Evolutionary conservation across 306 rosid genomes (phyloP), one percentile per base, ranked within the genome.

Genomic region (Cucurbita moschata): DNA sequence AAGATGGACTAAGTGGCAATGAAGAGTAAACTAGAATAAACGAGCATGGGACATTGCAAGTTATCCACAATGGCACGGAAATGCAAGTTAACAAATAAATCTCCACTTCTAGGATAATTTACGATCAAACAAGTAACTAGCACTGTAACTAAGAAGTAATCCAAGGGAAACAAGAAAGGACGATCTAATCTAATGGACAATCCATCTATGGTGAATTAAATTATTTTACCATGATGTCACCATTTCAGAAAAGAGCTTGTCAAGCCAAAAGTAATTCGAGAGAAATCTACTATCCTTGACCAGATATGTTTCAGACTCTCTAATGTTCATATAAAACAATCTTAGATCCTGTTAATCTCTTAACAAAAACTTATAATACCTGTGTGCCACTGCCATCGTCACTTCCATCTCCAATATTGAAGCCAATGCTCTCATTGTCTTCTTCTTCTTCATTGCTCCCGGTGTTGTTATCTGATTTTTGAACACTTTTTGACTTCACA

Each of bases 301-400:
- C 5, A 12, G 39, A 66, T 43, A 44, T 43, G 55, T 44, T 44
- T 44, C 5, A 11, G 7, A 50, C 59, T 21, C 13, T 72, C 19
- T 5, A 18, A n/a, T 11, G 52, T 72, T 12, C 49, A 54, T n/a
- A 72, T 72, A 54, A 38, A 53, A 11, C 65, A 39, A 54, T 59
- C 52, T 43, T 13, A 72, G 21, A 77, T 62, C n/a, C 80, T 52
- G 53, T 5, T 39, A 49, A 42, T 39, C 26, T 47, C 52, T 52
- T 8, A 21, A 46, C 54, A 46, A 79, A n/a, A 79, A 78, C 18
- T 51, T 4, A 37, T 23, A 9, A 77, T 88, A 92, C 97, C 96
- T 92, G 97, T 72, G 95, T 88, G 72, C 90, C 96, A 78, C 96
- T 92, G 72, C 96, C 97, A 65, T 86, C 82, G 75, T 88, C 97